Conservation (phyloP, 2,329 filamentous ascomycete genomes). For the Aspergillus cejpii region DNA sequence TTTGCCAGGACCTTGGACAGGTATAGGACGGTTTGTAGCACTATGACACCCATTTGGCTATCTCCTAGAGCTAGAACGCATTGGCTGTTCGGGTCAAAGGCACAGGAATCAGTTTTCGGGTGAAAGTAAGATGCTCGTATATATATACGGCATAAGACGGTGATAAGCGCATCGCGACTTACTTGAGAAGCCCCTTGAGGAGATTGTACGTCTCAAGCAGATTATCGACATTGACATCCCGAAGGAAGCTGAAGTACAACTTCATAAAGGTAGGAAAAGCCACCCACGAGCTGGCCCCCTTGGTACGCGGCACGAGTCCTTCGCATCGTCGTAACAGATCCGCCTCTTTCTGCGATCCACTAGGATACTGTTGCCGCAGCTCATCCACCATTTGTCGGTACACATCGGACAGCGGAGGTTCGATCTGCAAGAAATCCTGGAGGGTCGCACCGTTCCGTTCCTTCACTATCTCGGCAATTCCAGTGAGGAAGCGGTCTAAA, state of each 20-base stretch:
- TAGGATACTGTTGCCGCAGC: conserved; percentile 55
- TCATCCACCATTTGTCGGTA: conserved; percentile 64
- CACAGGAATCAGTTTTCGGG: conserved; percentile 1
- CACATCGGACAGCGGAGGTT: conserved; percentile 60
- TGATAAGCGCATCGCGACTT: conserved; percentile 31
- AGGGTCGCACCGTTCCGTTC: conserved; percentile 59
- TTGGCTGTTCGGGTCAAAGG: conserved; percentile 48
- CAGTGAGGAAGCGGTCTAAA: conserved; percentile 60
- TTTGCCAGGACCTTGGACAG: conserved; percentile 73
- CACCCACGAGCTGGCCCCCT: conserved; percentile 64
- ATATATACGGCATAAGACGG: not conserved
- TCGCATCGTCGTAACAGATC: conserved; percentile 55
- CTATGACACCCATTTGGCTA: conserved; percentile 68
- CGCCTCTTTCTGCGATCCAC: conserved; percentile 46
- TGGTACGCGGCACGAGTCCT: conserved; percentile 55
- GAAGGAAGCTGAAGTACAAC: conserved; percentile 72
- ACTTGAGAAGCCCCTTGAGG: conserved; percentile 69
- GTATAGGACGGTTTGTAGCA: conserved; percentile 76
- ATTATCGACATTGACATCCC: conserved; percentile 71
- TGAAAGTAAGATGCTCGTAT: not conserved
- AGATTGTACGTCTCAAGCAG: conserved; percentile 67
- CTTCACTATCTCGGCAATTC: conserved; percentile 57
- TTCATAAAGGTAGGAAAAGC: conserved; percentile 73
- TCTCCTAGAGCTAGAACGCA: conserved; percentile 77
- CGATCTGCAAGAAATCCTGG: conserved; percentile 65